phyloP scores from a whole-genome alignment of 306 rosid genomes.

The Crotalaria pallida region DNA sequence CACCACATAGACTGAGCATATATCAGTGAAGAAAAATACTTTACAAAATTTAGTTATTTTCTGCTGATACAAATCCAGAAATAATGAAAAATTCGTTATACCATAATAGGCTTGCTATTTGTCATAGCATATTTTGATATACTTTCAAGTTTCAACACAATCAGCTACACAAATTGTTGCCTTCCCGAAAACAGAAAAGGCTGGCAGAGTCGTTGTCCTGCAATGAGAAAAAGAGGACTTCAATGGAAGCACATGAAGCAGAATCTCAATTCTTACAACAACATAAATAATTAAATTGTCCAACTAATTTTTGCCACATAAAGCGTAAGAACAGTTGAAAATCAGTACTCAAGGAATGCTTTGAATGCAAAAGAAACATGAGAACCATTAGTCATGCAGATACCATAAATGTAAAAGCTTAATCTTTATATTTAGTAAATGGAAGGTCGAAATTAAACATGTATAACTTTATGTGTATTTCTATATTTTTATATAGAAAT shows the following conservation, averaged over 20 bases:
- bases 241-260: neutral
- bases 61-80: neutral
- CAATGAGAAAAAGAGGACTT: slow-evolving; percentile 17
- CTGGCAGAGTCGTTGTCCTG: slow-evolving; percentile 81
- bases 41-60: slow-evolving; percentile 5
- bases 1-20: neutral
- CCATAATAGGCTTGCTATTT: slow-evolving; percentile 55
- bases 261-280: slow-evolving; percentile 5
- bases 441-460: too few relatives aligned
- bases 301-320: neutral
- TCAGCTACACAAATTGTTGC: slow-evolving; percentile 43
- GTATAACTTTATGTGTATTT: too few relatives aligned
- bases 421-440: too few relatives aligned
- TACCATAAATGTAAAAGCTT: too few relatives aligned
- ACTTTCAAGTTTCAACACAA: slow-evolving; percentile 51
- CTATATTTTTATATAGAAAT: too few relatives aligned
- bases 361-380: slow-evolving; percentile 6
- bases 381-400: neutral
- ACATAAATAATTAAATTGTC: neutral
- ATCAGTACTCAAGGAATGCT: neutral
- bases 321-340: neutral
- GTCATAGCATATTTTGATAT: slow-evolving; percentile 33
- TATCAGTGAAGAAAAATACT: neutral
- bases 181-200: slow-evolving; percentile 73
- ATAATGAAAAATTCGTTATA: slow-evolving; percentile 14